Evolutionary conservation across 2,329 filamentous ascomycete species (phyloP).

Genomic region (Aspergillus jensenii): DNA sequence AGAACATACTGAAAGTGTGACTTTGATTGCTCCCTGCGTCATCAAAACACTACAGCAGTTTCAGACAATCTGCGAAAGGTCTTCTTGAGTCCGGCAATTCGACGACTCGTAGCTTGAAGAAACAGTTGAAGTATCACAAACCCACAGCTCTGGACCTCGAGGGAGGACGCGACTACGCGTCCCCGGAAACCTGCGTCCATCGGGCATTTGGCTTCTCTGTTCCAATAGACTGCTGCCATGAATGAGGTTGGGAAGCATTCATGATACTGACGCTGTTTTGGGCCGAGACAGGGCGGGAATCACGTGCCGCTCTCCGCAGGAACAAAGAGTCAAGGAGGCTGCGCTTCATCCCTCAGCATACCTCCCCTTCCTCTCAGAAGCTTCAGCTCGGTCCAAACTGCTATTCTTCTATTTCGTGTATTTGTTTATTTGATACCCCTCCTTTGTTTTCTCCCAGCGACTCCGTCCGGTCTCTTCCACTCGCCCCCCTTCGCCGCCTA

Average conservation of each 20-base stretch:
- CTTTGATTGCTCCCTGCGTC: too few relatives aligned
- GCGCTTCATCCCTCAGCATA: not conserved
- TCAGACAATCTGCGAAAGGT: too few relatives aligned
- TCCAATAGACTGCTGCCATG: not conserved
- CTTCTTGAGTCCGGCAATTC: too few relatives aligned
- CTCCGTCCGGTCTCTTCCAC: not conserved
- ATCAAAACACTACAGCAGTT: too few relatives aligned
- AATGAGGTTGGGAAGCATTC: not conserved
- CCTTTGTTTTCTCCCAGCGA: not conserved
- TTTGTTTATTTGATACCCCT: not conserved
- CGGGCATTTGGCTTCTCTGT: not conserved
- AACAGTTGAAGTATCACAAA: not conserved
- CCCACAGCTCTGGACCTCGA: not conserved
- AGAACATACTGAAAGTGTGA: too few relatives aligned
- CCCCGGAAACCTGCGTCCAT: slow-evolving; percentile 1
- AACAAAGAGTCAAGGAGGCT: not conserved
- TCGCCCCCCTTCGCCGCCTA: not conserved
- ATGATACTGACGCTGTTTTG: not conserved
- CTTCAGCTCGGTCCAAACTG: not conserved
- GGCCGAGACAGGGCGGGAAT: slow-evolving; percentile 5
- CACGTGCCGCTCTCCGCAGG: slow-evolving; percentile 8
- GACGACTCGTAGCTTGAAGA: too few relatives aligned
- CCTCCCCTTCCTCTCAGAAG: not conserved
- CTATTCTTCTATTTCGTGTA: not conserved
- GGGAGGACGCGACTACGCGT: slow-evolving; percentile 1